Base-by-base conservation (phyloP, 2,329 filamentous ascomycete genomes). In the Beauveria asiatica region DNA sequence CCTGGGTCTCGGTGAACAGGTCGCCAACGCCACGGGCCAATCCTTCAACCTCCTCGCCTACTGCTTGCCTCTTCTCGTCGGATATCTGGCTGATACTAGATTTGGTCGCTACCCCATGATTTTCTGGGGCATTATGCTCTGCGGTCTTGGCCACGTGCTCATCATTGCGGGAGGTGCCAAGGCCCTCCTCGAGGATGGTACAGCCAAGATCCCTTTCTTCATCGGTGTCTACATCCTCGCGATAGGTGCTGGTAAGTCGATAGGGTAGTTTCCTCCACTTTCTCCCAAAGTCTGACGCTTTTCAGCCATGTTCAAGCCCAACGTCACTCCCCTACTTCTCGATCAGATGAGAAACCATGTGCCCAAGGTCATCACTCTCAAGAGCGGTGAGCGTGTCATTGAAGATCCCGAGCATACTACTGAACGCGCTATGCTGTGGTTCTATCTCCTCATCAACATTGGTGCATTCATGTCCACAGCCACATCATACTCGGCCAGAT, bases 41-140 rank as follows among this genome's bases (percentile, higher is more conserved):
- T 80, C 79, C 68, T 85, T 82, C 73, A 78, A 71, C 60, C 78
- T 87, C 65, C 69, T 86, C 42, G 77, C 82, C 1, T 87, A 85
- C 65, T 70, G 78, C 3, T 72, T 85, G 13, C 84, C 84, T 0
- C 75, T 86, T 25, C 44, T 83, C 7, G 77, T 79, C 59, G 79
- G 77, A 19, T 83, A 78, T 70, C 65, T 87, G 16, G 85, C 88
- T 46, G 89, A 92, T 70, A 79, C 86, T 60, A 85, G 83, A 66
- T 82, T 83, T 48, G 88, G 88, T 61, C 86, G 87, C 63, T 92
- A 86, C 75, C 80, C 79, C 66, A 87, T 89, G 45, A 91, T 92
- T 67, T 83, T 86, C 70, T 82, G 82, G 68, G 87, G 88, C 64
- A 84, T 89, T n/a, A 74, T 73, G 2, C 78, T 88, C 45, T 87